phyloP scores from a whole-genome alignment of 208 protist species.

The Trichomonas tenax region DNA sequence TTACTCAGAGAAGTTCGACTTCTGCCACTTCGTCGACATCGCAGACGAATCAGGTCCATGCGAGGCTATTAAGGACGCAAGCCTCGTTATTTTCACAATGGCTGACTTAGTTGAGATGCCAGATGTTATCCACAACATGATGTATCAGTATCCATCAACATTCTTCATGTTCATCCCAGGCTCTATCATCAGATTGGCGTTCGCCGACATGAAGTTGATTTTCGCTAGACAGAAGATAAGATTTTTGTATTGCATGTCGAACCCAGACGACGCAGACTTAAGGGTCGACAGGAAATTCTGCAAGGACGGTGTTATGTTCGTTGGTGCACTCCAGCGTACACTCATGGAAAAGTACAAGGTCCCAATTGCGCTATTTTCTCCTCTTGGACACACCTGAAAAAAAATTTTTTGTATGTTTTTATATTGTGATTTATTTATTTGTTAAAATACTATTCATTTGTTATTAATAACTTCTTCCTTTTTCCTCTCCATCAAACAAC shows the following conservation, averaged over 20 bases:
- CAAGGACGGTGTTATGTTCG: background rate
- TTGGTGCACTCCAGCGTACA: background rate
- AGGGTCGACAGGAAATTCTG: background rate
- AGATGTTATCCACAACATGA: background rate
- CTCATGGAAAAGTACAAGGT: background rate
- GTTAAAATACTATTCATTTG: background rate
- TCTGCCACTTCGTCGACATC: background rate
- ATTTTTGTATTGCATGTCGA: background rate
- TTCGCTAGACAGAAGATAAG: conserved; percentile 13
- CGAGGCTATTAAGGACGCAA: background rate
- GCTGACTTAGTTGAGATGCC: background rate
- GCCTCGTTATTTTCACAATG: background rate
- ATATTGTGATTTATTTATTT: background rate
- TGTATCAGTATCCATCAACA: background rate
- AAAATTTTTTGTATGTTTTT: background rate
- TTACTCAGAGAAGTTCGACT: background rate
- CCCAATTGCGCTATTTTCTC: background rate
- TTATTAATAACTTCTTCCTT: background rate
- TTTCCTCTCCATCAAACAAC: background rate
- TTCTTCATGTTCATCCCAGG: conserved; percentile 8
- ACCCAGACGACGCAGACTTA: background rate
- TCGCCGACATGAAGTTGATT: background rate
- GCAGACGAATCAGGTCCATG: background rate
- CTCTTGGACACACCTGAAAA: background rate
- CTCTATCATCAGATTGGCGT: background rate